phyloP scores from a whole-genome alignment of 2,329 filamentous ascomycete species.

The Pseudonectria buxi region DNA sequence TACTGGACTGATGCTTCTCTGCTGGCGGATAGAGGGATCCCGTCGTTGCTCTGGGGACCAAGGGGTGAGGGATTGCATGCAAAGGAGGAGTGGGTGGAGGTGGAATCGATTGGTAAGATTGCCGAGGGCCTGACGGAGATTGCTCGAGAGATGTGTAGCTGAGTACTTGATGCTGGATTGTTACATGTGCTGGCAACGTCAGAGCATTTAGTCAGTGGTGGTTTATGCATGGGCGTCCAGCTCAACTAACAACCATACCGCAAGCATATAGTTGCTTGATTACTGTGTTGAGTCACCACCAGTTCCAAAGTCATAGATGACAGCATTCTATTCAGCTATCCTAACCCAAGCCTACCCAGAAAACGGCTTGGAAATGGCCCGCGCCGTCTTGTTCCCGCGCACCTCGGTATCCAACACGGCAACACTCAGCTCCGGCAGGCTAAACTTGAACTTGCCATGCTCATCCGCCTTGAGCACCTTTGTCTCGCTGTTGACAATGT shows the following conservation, averaged over 20 bases:
- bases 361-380: too few relatives aligned
- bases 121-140: conserved; percentile 20
- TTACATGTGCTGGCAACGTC: too few relatives aligned
- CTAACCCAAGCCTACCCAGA: too few relatives aligned
- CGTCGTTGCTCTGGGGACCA: conserved; percentile 40
- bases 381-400: too few relatives aligned
- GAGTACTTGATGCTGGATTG: too few relatives aligned
- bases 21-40: conserved; percentile 37
- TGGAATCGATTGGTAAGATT: conserved; percentile 34
- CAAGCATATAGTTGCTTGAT: too few relatives aligned
- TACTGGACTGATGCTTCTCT: conserved; percentile 49
- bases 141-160: conserved; percentile 23
- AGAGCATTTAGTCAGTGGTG: too few relatives aligned
- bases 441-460: conserved; percentile 45
- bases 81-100: conserved; percentile 43
- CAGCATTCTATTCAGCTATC: too few relatives aligned
- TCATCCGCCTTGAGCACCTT: conserved; percentile 33
- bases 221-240: too few relatives aligned
- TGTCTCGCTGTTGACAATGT: conserved; percentile 41
- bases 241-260: too few relatives aligned
- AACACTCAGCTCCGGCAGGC: conserved; percentile 47
- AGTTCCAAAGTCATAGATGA: not conserved
- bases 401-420: conserved; percentile 43
- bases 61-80: conserved; percentile 42
- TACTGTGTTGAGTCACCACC: too few relatives aligned